Evolutionary conservation across 2,329 filamentous ascomycete species (phyloP).

Genomic region (Aspergillus terreus): DNA sequence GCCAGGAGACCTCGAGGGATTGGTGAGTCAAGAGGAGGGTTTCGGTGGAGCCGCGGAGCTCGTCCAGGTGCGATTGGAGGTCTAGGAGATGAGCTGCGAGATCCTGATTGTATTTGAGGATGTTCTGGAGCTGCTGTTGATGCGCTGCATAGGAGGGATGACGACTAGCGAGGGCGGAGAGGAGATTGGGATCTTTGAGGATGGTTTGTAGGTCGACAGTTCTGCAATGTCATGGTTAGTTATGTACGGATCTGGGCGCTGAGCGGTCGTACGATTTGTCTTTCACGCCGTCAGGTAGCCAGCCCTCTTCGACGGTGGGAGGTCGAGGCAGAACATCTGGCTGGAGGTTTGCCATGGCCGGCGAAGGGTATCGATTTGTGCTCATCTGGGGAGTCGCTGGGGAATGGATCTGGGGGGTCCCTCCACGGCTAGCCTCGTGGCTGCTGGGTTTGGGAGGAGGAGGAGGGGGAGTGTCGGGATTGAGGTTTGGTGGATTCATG

Average conservation of each 20-base stretch:
- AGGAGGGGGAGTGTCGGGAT: slow-evolving; percentile 59
- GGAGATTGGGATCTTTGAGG: slow-evolving; percentile 64
- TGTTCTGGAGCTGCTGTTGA: slow-evolving; percentile 59
- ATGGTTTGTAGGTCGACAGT: slow-evolving; percentile 65
- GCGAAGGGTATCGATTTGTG: slow-evolving; percentile 5
- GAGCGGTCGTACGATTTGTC: slow-evolving; percentile 69
- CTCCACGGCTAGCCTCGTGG: slow-evolving; percentile 64
- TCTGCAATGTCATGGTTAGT: slow-evolving; percentile 15
- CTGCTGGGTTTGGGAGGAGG: slow-evolving; percentile 69
- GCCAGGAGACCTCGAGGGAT: slow-evolving; percentile 88
- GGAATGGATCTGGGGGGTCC: slow-evolving; percentile 55
- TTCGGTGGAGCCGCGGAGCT: slow-evolving; percentile 65
- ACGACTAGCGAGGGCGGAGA: slow-evolving; percentile 70
- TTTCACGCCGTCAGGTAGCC: slow-evolving; percentile 72
- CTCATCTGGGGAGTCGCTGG: slow-evolving; percentile 39
- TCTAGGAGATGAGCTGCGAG: slow-evolving; percentile 53
- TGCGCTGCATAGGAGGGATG: slow-evolving; percentile 70
- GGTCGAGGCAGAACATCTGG: slow-evolving; percentile 23
- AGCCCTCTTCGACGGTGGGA: slow-evolving; percentile 55
- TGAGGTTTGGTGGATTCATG: slow-evolving; percentile 13
- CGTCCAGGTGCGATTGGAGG: slow-evolving; percentile 46
- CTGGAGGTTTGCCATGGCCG: slow-evolving; percentile 10
- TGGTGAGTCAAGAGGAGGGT: slow-evolving; percentile 78
- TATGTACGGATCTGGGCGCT: no score
- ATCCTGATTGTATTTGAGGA: slow-evolving; percentile 68